Evolutionary conservation across 768 basidiomycete genomes (phyloP), one percentile per base, ranked within the genome.

Genomic region (Leccinellum luteum): DNA sequence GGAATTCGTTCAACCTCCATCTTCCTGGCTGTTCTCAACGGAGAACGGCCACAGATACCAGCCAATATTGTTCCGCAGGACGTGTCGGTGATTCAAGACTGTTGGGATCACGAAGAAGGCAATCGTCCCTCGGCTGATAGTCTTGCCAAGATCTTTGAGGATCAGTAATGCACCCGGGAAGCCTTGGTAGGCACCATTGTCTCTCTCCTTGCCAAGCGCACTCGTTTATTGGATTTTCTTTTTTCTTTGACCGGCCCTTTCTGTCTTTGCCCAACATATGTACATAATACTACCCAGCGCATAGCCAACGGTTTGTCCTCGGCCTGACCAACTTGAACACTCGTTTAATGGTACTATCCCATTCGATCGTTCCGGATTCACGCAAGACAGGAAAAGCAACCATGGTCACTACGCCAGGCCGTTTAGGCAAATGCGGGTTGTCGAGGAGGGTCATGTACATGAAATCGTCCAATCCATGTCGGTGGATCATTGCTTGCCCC

Each of bases 351-450:
- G n/a, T n/a, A n/a, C n/a, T n/a, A n/a, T n/a, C n/a, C n/a, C n/a
- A n/a, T n/a, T 48, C 6, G 3, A 6, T 3, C 58, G 56, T 1
- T 53, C 52, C 3, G 6, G 45, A 5, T 31, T 0, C 2, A 28
- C 45, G 2, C 56, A 58, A 2, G 60, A 62, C 2, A 41, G 38
- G n/a, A 67, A 67, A 34, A 62, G 65, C 0, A 68, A 25, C 1
- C 60, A 60, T 1, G 63, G 66, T 0, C 31, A 13, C 13, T 8
- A 56, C 59, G 0, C 66, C 66, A 15, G 64, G 60, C 57, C 45
- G n/a, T n/a, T n/a, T n/a, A n/a, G n/a, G n/a, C 1, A 56, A 60
- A n/a, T 65, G 54, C 1, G 61, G 66, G 15, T 66, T 68, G n/a
- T n/a, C n/a, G n/a, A n/a, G n/a, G 12, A 63, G 61, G 30, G 59